Evolutionary conservation across 1,284 basidiomycete species (phyloP).

Genomic region (Meira nashicola): DNA sequence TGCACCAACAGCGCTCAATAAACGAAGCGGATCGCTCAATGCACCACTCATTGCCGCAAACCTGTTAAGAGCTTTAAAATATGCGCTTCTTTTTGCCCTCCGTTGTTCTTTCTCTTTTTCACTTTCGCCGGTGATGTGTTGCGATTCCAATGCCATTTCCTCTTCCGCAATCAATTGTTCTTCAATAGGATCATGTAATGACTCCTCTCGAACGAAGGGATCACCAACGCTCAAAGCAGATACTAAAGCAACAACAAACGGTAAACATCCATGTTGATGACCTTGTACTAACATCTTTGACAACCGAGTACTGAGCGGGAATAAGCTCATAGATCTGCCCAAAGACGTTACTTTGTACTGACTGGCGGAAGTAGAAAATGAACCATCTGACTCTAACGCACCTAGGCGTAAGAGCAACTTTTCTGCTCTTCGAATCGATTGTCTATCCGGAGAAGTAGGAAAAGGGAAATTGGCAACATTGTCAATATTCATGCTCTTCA

Average conservation of each 20-base stretch:
- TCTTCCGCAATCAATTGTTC: constrained; percentile 49
- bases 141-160: constrained; percentile 11
- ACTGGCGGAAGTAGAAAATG: constrained; percentile 43
- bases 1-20: constrained; percentile 87
- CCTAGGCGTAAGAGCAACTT: constrained; percentile 74
- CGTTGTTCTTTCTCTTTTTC: constrained; percentile 63
- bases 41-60: constrained; percentile 81
- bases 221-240: constrained; percentile 91
- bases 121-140: constrained; percentile 56
- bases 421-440: constrained; percentile 74
- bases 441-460: constrained; percentile 88
- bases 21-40: constrained; percentile 81
- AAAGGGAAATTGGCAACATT: constrained; percentile 96
- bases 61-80: constrained; percentile 57
- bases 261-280: constrained; percentile 82
- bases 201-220: constrained; percentile 84
- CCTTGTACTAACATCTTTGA: constrained; percentile 91
- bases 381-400: constrained; percentile 61
- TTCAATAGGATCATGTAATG: constrained; percentile 56
- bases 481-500: constrained; percentile 99
- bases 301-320: constrained; percentile 87
- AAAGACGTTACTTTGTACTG: constrained; percentile 69
- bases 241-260: constrained; percentile 86
- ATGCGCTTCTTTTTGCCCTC: constrained; percentile 65
- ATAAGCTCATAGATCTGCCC: constrained; percentile 83